phyloP scores from a whole-genome alignment of 2,329 filamentous ascomycete genomes.

The Fusarium beomiforme region DNA sequence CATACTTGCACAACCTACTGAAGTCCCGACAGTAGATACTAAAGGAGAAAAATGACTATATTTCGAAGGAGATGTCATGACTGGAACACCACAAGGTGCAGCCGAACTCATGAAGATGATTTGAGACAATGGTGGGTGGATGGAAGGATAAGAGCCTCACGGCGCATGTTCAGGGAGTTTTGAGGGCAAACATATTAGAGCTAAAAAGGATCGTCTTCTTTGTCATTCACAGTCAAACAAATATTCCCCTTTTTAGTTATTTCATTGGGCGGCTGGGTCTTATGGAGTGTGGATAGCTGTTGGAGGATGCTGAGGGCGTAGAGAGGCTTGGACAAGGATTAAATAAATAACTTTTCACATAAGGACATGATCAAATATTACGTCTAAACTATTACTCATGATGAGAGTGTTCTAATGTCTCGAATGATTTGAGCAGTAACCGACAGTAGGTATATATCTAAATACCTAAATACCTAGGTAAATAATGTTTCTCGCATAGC shows the following conservation, averaged over 20 bases:
- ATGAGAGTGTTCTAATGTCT: background rate
- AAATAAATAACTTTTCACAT: slow-evolving; percentile 23
- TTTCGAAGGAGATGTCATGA: background rate
- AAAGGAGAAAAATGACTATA: slow-evolving; percentile 1
- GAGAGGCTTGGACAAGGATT: slow-evolving; percentile 16
- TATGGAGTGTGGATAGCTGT: slow-evolving; percentile 10
- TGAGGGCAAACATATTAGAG: slow-evolving; percentile 44
- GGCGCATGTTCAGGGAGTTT: slow-evolving; percentile 46
- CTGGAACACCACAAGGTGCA: slow-evolving; percentile 11
- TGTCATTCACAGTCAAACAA: slow-evolving; percentile 39
- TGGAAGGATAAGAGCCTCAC: slow-evolving; percentile 35
- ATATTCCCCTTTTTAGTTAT: slow-evolving; percentile 40
- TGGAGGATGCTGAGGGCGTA: background rate
- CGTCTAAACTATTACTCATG: background rate
- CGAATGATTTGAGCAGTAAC: background rate
- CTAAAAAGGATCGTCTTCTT: slow-evolving; percentile 43
- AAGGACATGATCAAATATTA: background rate
- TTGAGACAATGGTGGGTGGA: slow-evolving; percentile 12
- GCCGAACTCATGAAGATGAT: slow-evolving; percentile 24
- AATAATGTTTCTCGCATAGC: background rate
- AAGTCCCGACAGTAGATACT: slow-evolving; percentile 53
- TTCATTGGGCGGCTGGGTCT: slow-evolving; percentile 28
- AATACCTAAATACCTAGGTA: no score
- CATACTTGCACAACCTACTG: slow-evolving; percentile 70
- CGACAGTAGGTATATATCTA: no score